Conservation (phyloP, 2,329 filamentous ascomycete genomes). For the Fusarium euwallaceae region DNA sequence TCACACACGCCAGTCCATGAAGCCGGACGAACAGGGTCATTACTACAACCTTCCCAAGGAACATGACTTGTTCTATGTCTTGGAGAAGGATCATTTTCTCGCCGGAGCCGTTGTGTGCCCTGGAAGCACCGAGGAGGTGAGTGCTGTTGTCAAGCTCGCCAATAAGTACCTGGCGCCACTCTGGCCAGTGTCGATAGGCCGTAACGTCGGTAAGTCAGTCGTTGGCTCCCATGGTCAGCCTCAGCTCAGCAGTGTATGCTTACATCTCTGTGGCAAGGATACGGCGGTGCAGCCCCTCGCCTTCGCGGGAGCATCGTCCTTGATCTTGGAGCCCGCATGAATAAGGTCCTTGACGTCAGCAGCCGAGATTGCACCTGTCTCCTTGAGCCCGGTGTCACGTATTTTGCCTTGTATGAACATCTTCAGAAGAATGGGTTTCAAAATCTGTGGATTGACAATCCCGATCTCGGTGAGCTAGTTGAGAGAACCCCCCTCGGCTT, state of each 20-base stretch:
- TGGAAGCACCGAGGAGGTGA: conserved; percentile 14
- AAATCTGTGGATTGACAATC: conserved; percentile 21
- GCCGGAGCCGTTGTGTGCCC: conserved; percentile 11
- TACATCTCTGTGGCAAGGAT: background rate
- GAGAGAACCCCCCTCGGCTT: background rate
- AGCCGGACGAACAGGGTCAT: background rate
- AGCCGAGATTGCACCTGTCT: conserved; percentile 7
- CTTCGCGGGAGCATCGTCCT: conserved; percentile 16
- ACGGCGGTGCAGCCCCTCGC: conserved; percentile 15
- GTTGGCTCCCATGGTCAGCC: background rate
- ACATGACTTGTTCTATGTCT: conserved; percentile 17
- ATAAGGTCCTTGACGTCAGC: conserved; percentile 15
- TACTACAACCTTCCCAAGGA: conserved; percentile 8
- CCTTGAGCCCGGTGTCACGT: conserved; percentile 17
- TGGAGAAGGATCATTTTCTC: conserved; percentile 15
- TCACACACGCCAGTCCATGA: background rate
- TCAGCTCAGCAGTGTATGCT: background rate
- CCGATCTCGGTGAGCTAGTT: conserved; percentile 12
- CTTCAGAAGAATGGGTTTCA: conserved; percentile 8
- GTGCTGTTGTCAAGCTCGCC: conserved; percentile 14
- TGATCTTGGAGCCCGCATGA: conserved; percentile 14
- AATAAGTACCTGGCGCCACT: conserved; percentile 13
- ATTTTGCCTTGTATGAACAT: conserved; percentile 13
- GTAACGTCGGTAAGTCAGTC: conserved; percentile 4
- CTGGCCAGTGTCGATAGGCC: conserved; percentile 16